Base-by-base conservation (phyloP, 345 rosid genomes). In the Nasturtium officinale region DNA sequence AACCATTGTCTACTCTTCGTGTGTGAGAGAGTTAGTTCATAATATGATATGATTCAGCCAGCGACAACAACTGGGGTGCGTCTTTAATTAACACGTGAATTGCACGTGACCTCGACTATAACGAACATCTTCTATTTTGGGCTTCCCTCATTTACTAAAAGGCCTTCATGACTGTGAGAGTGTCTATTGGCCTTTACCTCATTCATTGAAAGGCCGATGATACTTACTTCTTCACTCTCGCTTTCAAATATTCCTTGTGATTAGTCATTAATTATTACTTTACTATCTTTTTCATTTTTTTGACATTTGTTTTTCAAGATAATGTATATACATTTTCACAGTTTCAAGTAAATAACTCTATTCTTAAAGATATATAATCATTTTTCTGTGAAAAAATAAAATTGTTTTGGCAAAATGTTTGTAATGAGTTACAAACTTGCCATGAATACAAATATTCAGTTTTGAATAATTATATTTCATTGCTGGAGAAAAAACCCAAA, bases 1-100 rank as follows among this genome's bases (percentile, higher is more conserved):
- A 67, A 80, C 89, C 91, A 90, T 92, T 25, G 20, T 48, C 32
- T 58, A 10, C 23, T 48, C 32, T 58, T 15, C 23, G 38, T 58
- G 45, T 59, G 38, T 71, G 52, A 9, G 56, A 35, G 32, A 33
- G 60, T 65, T 43, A 56, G 32, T 45, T 21, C 55, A n/a, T n/a
- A n/a, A n/a, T n/a, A n/a, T n/a, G n/a, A n/a, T n/a, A n/a, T n/a
- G n/a, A n/a, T n/a, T n/a, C n/a, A n/a, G n/a, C n/a, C n/a, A n/a
- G n/a, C 67, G 78, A 57, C 52, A 74, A 26, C 3, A 8, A 35
- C 71, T 38, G n/a, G n/a, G n/a, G n/a, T n/a, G 20, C 61, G 40
- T 8, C n/a, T 38, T 66, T 51, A 6, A 6, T 18, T 7, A 48
- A n/a, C 78, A 75, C 59, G 51, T 65, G 51, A 35, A 3, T 7